Evolutionary conservation across 345 rosid genomes (phyloP), one percentile per base, ranked within the genome.

Genomic region (Adansonia digitata): DNA sequence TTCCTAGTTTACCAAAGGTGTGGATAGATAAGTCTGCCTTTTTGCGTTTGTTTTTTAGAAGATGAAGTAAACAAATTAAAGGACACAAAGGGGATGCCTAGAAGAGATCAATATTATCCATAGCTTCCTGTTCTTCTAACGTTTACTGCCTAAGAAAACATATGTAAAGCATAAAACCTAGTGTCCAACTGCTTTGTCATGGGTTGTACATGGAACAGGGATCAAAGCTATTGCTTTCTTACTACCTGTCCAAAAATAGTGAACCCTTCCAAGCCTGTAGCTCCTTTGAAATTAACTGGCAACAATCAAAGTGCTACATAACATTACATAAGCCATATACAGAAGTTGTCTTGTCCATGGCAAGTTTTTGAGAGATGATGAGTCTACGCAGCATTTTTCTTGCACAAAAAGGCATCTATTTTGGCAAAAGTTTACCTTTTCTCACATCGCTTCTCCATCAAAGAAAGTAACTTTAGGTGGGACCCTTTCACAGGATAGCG

Each of bases 1-100:
- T 37, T 37, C 31, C 69, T 64, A 64, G 68, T 64, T 29, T 64
- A 40, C 69, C 68, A 64, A 64, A 64, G 18, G 69, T 39, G 45
- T 64, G 4, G 69, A 37, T 40, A 39, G 69, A 64, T n/a, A 14
- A 15, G 22, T 39, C 17, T 35, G 24, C 29, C 29, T n/a, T 64
- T n/a, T 5, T 40, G 9, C 29, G 29, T 40, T 39, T 0, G 13
- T 18, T 10, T 40, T 22, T 40, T 5, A 42, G 51, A 40, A 65
- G 69, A 65, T 40, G 17, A 65, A 65, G n/a, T 13, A 22, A 39
- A 64, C 43, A 20, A 64, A 40, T 40, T 60, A 22, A 14, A 2
- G 29, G 51, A 26, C 62, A 26, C 17, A 42, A 66, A 22, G 51
- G 52, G 52, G 12, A n/a, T n/a, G n/a, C n/a, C n/a, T n/a, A n/a